A percentile compares a stretch with the other conserved stretches of the same genome.
Evolutionary conservation across 2,329 filamentous ascomycete species (phyloP).

Genomic region (Colletotrichum paranaense): DNA sequence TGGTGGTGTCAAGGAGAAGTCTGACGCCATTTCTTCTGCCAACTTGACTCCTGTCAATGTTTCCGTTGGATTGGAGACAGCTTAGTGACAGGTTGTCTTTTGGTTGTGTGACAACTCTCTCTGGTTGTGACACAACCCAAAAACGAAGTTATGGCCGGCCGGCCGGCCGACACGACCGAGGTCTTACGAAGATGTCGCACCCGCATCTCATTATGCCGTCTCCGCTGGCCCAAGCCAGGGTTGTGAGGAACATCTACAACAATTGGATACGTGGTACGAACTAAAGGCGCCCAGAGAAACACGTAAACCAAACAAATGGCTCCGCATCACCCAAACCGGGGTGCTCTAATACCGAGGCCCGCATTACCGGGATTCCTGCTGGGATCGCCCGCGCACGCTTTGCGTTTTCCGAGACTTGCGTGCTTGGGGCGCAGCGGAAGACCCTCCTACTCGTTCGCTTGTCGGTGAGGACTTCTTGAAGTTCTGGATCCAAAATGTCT

Average conservation of each 20-base stretch:
- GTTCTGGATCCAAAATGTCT: background rate
- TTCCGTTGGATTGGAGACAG: constrained; percentile 21
- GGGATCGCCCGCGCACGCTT: constrained; percentile 16
- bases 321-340: constrained; percentile 1
- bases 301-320: constrained; percentile 5
- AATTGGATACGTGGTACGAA: background rate
- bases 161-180: background rate
- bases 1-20: constrained; percentile 16
- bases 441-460: constrained; percentile 18
- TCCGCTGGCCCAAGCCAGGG: background rate
- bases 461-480: constrained; percentile 6
- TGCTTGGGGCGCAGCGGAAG: constrained; percentile 16
- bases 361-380: constrained; percentile 25
- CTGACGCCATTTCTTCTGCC: constrained; percentile 23
- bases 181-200: background rate
- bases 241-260: background rate
- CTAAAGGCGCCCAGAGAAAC: background rate
- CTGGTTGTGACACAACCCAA: background rate
- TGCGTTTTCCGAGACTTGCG: constrained; percentile 34
- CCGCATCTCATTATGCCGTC: background rate
- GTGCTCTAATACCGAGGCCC: constrained; percentile 25
- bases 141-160: background rate
- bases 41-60: constrained; percentile 26
- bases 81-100: constrained; percentile 17
- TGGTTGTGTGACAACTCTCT: constrained; percentile 8